A percentile compares a stretch with the other conserved stretches of the same genome.
Evolutionary conservation across 163 green algal genomes (phyloP).

Genomic region (Chloromonas sp.): DNA sequence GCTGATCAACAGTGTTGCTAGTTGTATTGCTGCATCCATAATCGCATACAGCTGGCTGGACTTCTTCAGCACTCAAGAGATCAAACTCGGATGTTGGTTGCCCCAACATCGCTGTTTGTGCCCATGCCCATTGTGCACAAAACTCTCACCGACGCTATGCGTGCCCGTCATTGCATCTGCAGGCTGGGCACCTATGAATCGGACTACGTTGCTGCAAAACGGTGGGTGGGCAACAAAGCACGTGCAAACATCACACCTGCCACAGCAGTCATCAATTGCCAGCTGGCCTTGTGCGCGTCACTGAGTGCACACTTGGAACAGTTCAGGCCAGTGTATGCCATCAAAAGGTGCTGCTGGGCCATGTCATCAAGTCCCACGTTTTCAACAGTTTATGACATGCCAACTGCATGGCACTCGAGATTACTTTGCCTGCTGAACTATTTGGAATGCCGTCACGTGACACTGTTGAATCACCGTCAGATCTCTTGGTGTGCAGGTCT

Average conservation of each 20-base stretch:
- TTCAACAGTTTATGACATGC: neutral
- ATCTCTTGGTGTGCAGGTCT: neutral
- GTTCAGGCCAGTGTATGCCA: neutral
- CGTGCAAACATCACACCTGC: too few relatives aligned
- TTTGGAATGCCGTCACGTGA: too few relatives aligned
- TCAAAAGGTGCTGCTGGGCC: neutral
- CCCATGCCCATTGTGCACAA: too few relatives aligned
- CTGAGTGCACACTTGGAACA: neutral
- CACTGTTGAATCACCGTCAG: too few relatives aligned
- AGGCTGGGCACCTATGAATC: slow-evolving; percentile 2
- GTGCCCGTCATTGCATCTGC: too few relatives aligned
- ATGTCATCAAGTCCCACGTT: neutral
- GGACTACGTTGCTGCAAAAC: neutral
- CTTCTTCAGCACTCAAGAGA: too few relatives aligned
- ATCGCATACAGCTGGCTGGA: too few relatives aligned
- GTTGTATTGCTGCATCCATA: too few relatives aligned
- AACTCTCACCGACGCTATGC: too few relatives aligned
- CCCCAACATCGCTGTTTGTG: too few relatives aligned
- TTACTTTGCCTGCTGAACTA: neutral
- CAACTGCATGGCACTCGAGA: neutral
- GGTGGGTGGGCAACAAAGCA: neutral
- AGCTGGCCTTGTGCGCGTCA: neutral
- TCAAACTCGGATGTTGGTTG: too few relatives aligned
- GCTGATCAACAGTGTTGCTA: too few relatives aligned
- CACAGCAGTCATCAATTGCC: neutral